Conservation (phyloP, 1,139 yeast genomes). For the Lodderomyces margitis region DNA sequence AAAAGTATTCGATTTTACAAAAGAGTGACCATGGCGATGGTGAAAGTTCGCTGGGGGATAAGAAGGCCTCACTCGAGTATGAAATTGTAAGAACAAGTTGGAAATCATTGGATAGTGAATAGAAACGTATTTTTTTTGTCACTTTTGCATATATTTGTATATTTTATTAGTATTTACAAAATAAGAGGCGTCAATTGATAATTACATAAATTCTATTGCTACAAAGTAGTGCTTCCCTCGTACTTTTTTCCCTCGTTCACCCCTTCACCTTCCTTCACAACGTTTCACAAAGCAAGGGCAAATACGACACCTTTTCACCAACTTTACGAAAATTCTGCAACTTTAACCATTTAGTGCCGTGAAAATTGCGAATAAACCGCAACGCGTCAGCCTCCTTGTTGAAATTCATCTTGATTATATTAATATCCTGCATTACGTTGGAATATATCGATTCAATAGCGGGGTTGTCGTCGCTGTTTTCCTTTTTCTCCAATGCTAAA, state of each 20-base stretch:
- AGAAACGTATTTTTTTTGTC: neutral
- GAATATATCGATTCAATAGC: constrained; percentile 22
- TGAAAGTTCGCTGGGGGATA: too few species aligned
- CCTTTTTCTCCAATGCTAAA: constrained; percentile 17
- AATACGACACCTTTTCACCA: constrained; percentile 28
- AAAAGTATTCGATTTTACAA: constrained; percentile 70
- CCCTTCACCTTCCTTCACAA: constrained; percentile 21
- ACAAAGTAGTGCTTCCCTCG: too few species aligned
- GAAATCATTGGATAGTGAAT: constrained; percentile 53
- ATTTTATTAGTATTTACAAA: neutral
- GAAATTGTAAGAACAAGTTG: constrained; percentile 58
- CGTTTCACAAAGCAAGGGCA: constrained; percentile 41
- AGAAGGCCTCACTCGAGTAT: too few species aligned
- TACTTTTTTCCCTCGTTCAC: too few species aligned
- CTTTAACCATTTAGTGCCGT: constrained; percentile 47
- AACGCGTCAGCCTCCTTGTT: constrained; percentile 46
- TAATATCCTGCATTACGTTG: constrained; percentile 29
- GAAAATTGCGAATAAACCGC: constrained; percentile 53
- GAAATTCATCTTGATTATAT: constrained; percentile 45
- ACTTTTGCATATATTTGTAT: neutral
- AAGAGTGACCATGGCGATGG: constrained; percentile 1
- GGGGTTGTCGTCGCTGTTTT: constrained; percentile 6
- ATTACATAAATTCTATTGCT: too few species aligned
- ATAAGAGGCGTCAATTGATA: too few species aligned
- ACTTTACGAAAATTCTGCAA: constrained; percentile 18